Percentiles rank a stretch among this genome's conserved stretches.
phyloP scores from a whole-genome alignment of 1,284 basidiomycete species.

The Ustilago tritici region DNA sequence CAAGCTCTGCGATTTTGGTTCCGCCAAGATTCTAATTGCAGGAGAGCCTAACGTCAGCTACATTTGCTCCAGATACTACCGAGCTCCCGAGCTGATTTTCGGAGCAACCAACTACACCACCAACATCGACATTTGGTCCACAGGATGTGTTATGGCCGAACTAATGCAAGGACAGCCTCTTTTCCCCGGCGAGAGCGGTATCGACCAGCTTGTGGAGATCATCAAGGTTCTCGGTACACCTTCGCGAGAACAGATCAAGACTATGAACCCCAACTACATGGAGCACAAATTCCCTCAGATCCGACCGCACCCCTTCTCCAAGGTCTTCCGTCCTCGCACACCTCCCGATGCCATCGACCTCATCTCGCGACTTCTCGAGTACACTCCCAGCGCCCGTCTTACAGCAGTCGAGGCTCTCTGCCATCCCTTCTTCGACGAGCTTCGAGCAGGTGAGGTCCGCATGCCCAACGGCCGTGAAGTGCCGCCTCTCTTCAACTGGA shows the following conservation, averaged over 20 bases:
- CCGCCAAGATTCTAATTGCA: slow-evolving; percentile 96
- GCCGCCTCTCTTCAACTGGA: slow-evolving; percentile 94
- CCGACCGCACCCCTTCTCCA: slow-evolving; percentile 77
- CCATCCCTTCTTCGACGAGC: slow-evolving; percentile 97
- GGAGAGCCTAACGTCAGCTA: slow-evolving; percentile 99
- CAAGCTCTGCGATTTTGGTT: slow-evolving; percentile 99
- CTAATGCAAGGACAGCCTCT: slow-evolving; percentile 98
- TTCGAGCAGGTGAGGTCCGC: slow-evolving; percentile 81
- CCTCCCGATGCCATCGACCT: slow-evolving; percentile 95
- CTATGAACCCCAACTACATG: slow-evolving; percentile 99
- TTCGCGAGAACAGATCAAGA: slow-evolving; percentile 99
- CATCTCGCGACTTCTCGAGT: slow-evolving; percentile 93
- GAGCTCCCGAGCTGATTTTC: slow-evolving; percentile 98
- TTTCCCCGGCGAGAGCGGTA: slow-evolving; percentile 98
- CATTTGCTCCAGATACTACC: slow-evolving; percentile 99
- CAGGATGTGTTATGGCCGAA: slow-evolving; percentile 99
- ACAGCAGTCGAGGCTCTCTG: slow-evolving; percentile 85
- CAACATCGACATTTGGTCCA: slow-evolving; percentile 99
- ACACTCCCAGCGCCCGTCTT: slow-evolving; percentile 91
- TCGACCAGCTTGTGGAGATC: slow-evolving; percentile 99
- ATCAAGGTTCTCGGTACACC: slow-evolving; percentile 99
- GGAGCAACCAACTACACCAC: slow-evolving; percentile 99
- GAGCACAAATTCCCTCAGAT: slow-evolving; percentile 99
- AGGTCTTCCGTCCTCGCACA: slow-evolving; percentile 98
- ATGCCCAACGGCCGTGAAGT: slow-evolving; percentile 98